Evolutionary conservation across 352 stramenopile genomes (phyloP), one percentile per base, ranked within the genome.

Genomic region (Phytophthora pisi): DNA sequence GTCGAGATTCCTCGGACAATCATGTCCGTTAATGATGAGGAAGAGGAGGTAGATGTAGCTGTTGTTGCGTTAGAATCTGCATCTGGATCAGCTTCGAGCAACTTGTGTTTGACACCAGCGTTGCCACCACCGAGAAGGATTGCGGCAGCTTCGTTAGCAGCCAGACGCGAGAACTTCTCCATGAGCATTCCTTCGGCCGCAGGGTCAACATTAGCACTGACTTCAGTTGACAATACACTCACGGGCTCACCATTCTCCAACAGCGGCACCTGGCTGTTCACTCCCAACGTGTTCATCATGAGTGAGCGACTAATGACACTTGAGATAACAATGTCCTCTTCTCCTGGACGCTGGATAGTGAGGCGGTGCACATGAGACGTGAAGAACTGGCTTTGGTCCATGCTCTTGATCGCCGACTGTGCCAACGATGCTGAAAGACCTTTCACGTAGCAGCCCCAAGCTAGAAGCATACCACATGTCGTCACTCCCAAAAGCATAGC

Each of bases 311-410:
- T 81, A 45, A 93, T 88, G n/a, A 89, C 71, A 61, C 85, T 91
- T 10, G 85, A 90, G 57, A 93, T 93, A 4, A 80, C 90, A 28
- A 93, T 90, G 50, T 79, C 78, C n/a, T 89, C 80, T 49, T 89
- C 72, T 34, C 82, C 85, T 23, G 81, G 79, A 11, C 79, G 79
- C 18, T 91, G 80, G 45, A 93, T 90, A 8, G 78, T 88, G 28
- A 93, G 72, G 61, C 83, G 79, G 40, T 92, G 84, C 5, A 90
- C 61, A 63, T 91, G 83, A 8, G 81, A 80, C 6, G 81, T 78
- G 51, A 90, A 84, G 40, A 89, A 91, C 40, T 91, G 78, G 30
- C 68, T 87, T 15, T 71, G 70, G 43, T 89, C 79, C 64, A 90
- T 86, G 45, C 68, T 81, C 47, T 86, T 84, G 24, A 92, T 82